Evolutionary conservation across 2,329 filamentous ascomycete species (phyloP), one percentile per base, ranked within the genome.

Genomic region (Bipolaris sorokiniana): DNA sequence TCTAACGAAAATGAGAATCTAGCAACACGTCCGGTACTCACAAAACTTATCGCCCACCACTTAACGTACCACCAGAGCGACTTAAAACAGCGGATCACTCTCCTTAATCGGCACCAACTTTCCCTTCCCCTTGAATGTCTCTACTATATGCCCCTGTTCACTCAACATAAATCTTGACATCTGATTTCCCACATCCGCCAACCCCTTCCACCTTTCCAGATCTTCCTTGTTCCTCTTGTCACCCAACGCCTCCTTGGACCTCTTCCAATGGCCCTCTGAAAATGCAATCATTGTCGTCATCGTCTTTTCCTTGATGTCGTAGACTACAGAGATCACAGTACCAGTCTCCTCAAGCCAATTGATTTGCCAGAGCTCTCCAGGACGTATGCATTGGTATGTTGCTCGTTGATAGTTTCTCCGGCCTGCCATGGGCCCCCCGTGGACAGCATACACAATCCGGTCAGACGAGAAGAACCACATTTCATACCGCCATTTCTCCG

Each of bases 281-380:
- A 87, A 86, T 0, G 76, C 81, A 5, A 87, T 65, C 62, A 86
- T 63, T 0, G 83, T 84, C 0, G 80, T 83, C 41, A 87, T 80
- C 20, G 72, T 81, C 51, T 77, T 72, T 6, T 77, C 70, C 0
- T 74, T 65, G 37, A 87, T 85, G 56, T 86, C 84, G 61, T 83
- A 86, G 1, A 86, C 82, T 0, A 84, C 68, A 1, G 81, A 85
- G 51, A 80, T 81, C 1, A 86, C 78, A 0, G 83, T 86, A 0
- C 84, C 84, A 0, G 84, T 87, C 70, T 87, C 84, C 56, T 86
- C 83, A 1, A 87, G 78, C 84, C 84, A 87, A 57, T 84, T 86
- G 60, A 82, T 80, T 63, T 87, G 84, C 84, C 84, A 86, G 0
- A 86, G 66, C 67, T 86, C 84, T 1, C 82, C 82, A 0, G 83